Evolutionary conservation across 1,139 yeast genomes (phyloP).

Genomic region (Debaryomyces psychrophilus): DNA sequence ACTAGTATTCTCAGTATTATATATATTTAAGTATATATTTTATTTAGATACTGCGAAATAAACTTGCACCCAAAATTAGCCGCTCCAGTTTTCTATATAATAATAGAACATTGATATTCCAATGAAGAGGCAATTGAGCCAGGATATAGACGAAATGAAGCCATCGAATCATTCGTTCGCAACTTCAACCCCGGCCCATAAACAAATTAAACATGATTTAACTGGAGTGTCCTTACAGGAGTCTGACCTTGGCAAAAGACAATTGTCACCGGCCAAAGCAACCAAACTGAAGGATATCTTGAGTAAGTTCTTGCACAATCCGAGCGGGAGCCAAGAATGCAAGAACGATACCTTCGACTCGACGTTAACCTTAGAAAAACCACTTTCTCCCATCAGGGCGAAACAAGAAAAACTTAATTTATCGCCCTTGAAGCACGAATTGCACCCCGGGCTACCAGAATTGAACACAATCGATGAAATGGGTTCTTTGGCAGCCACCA

Average conservation of each 20-base stretch:
- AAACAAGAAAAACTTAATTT: constrained; percentile 3
- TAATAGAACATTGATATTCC: not conserved
- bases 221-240: not conserved
- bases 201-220: constrained; percentile 1
- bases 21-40: not conserved
- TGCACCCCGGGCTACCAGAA: not conserved
- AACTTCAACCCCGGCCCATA: constrained; percentile 6
- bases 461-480: not conserved
- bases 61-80: constrained; percentile 9
- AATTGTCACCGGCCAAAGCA: not conserved
- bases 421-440: constrained; percentile 10
- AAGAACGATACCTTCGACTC: constrained; percentile 12
- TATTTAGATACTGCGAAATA: constrained; percentile 7
- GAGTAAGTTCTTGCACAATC: not conserved
- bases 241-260: not conserved
- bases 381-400: constrained; percentile 5
- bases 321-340: not conserved
- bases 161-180: constrained; percentile 1
- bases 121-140: not conserved
- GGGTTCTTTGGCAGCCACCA: not conserved
- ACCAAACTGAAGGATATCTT: not conserved
- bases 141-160: not conserved
- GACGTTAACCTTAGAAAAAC: constrained; percentile 9
- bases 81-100: not conserved
- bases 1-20: not conserved